These are phyloP conservation scores for Litchi chinensis DNA, from an alignment of 345 rosid species.

Conservation along the genomic window DNA sequence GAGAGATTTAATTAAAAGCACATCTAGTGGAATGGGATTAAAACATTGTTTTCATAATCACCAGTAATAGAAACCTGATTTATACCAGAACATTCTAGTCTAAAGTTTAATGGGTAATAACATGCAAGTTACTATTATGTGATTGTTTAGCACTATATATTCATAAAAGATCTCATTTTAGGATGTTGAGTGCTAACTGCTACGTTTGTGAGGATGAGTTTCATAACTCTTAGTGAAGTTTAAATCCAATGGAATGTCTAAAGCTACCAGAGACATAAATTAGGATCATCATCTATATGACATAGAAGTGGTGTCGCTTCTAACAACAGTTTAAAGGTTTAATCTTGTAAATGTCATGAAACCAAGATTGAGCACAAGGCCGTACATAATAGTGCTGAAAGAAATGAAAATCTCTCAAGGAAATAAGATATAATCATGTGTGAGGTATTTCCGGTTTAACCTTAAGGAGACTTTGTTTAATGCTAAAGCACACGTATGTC, in stretches of 20 bases:
- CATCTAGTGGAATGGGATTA: not conserved
- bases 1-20: not conserved
- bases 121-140: not conserved
- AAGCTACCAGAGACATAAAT: not conserved
- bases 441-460: too few relatives aligned
- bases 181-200: not conserved
- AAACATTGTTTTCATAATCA: not conserved
- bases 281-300: not conserved
- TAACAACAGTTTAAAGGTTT: not conserved
- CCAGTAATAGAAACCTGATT: too few relatives aligned
- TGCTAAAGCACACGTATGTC: too few relatives aligned
- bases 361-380: not conserved
- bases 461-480: too few relatives aligned
- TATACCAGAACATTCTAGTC: not conserved
- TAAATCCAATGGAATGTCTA: not conserved
- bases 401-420: not conserved
- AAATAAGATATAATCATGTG: not conserved
- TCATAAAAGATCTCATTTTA: not conserved
- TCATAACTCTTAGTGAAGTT: not conserved
- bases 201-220: not conserved
- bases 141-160: not conserved
- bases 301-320: not conserved
- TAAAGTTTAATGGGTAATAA: not conserved
- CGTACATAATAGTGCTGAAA: not conserved
- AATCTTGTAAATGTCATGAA: slow-evolving; percentile 6